Evolutionary conservation across 345 rosid genomes (phyloP).

Genomic region (Linum tenue): DNA sequence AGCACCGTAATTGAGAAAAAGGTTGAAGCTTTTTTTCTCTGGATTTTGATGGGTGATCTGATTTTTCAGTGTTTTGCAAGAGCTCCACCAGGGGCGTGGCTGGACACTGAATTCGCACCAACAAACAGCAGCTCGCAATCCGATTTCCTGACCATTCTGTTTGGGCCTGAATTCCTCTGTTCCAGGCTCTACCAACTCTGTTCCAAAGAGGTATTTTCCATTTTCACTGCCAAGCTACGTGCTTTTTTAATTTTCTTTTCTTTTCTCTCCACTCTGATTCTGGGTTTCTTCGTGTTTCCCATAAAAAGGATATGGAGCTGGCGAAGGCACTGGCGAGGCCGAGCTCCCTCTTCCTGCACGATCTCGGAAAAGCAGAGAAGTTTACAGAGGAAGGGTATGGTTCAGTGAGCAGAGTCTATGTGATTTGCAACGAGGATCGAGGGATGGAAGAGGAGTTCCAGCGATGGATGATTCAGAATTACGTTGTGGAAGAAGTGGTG

Average conservation of each 20-base stretch:
- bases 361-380: slow-evolving; percentile 16
- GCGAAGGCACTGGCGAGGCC: slow-evolving; percentile 16
- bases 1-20: too few relatives aligned
- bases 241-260: too few relatives aligned
- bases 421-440: slow-evolving; percentile 9
- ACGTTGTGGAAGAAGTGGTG: slow-evolving; percentile 7
- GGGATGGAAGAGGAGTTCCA: slow-evolving; percentile 13
- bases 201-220: slow-evolving; percentile 16
- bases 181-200: slow-evolving; percentile 24
- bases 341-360: slow-evolving; percentile 14
- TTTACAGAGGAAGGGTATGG: slow-evolving; percentile 19
- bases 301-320: slow-evolving; percentile 15
- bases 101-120: slow-evolving; percentile 27
- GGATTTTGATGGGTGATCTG: too few relatives aligned
- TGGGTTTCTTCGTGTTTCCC: too few relatives aligned
- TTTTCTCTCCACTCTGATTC: neutral
- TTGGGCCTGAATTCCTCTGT: slow-evolving; percentile 28
- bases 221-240: too few relatives aligned
- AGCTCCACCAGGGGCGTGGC: slow-evolving; percentile 7
- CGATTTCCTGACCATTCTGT: slow-evolving; percentile 7
- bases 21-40: too few relatives aligned
- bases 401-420: neutral
- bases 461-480: slow-evolving; percentile 19
- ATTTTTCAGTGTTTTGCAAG: neutral
- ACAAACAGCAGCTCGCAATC: slow-evolving; percentile 7